phyloP scores from a whole-genome alignment of 1,284 basidiomycete genomes.

The Porogramme epimiltina region DNA sequence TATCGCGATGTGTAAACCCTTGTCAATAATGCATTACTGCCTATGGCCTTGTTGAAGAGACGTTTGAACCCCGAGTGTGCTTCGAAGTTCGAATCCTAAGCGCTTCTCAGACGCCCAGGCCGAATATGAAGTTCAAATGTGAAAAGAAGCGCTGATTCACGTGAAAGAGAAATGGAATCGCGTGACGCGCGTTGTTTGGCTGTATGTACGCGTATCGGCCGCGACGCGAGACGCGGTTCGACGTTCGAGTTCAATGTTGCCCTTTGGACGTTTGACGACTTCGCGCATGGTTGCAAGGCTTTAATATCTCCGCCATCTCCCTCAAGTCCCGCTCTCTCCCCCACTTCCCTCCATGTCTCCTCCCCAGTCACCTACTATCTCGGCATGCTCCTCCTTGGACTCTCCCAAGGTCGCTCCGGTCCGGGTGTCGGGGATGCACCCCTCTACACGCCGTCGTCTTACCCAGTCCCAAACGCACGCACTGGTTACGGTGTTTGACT shows the following conservation, averaged over 20 bases:
- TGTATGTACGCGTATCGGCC: conserved; percentile 28
- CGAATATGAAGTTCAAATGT: neutral
- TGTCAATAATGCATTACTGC: too few species aligned
- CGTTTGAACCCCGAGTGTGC: too few species aligned
- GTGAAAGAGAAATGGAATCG: conserved; percentile 7
- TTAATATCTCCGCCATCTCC: conserved; percentile 9
- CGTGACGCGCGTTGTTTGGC: conserved; percentile 32
- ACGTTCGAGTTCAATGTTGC: conserved; percentile 10
- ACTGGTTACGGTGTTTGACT: conserved; percentile 40
- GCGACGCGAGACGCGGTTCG: conserved; percentile 19
- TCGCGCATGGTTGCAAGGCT: conserved; percentile 12
- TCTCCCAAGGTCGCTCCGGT: conserved; percentile 10
- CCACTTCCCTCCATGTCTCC: conserved; percentile 4
- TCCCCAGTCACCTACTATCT: conserved; percentile 17
- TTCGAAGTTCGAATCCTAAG: too few species aligned
- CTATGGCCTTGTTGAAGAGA: too few species aligned
- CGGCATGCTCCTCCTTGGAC: conserved; percentile 16
- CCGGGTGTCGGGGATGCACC: conserved; percentile 5
- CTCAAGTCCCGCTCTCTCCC: neutral
- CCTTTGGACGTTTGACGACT: conserved; percentile 5
- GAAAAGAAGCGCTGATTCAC: conserved; percentile 1
- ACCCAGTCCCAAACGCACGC: conserved; percentile 40
- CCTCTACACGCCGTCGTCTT: conserved; percentile 30
- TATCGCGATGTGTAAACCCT: too few species aligned
- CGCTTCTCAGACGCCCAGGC: too few species aligned